Base-by-base conservation (phyloP, 2,329 filamentous ascomycete genomes). In the Trichophyton mentagrophytes region DNA sequence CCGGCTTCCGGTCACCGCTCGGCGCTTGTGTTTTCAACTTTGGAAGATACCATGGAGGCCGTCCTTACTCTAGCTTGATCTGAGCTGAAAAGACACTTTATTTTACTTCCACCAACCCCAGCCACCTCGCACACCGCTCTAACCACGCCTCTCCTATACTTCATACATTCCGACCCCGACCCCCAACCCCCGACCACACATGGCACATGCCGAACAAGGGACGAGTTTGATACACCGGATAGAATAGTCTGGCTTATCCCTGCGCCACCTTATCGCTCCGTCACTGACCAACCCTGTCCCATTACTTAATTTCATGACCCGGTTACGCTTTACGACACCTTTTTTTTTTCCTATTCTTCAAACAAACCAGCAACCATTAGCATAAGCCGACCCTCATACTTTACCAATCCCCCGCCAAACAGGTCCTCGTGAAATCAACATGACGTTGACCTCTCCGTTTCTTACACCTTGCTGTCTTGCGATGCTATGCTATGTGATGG, bases 261-360 rank as follows among this genome's bases (percentile, higher is more conserved):
- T 53, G 49, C 27, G 22, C 49, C 49, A 53, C 49, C 22, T 44
- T 44, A 2, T 44, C 6, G 15, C n/a, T 44, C 33, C 33, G 9
- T 44, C n/a, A n/a, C 40, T 15, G 11, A 44, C 22, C 49, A 13
- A 25, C 49, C 25, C 25, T 53, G 49, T 53, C 27, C 49, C 27
- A 33, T 53, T 53, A 53, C 49, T 53, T 51, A 51, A 51, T 38
- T 40, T 57, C 25, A 57, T 57, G 55, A 57, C 55, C 55, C 27
- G 55, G 55, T 57, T 57, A 57, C 55, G 55, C 55, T 57, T 57
- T 57, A 57, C 42, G 55, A 57, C 36, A 1, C 33, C 3, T 4
- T 22, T 22, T 22, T 27, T 27, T 7, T 6, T 27, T 6, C 15
- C 36, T 42, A n/a, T 42, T 44, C 42, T 25, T n/a, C 25, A 4